Conservation (phyloP, 1,284 basidiomycete species). For the Neonothopanus nambi region DNA sequence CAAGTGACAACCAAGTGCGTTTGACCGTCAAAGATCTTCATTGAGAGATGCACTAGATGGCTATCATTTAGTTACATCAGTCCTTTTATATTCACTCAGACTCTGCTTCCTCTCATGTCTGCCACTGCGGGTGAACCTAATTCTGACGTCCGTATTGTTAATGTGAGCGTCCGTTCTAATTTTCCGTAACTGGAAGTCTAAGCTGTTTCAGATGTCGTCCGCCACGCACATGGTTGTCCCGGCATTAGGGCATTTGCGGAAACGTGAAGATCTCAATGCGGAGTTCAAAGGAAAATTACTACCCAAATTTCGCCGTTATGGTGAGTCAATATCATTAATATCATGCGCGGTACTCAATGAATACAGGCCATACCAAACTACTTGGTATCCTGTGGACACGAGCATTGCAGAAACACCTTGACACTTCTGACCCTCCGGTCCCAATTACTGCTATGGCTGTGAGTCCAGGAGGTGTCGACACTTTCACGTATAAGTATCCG, state of each 20-base stretch:
- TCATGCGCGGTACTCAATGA: background rate
- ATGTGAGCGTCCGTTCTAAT: too few species aligned
- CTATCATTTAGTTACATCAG: conserved; percentile 40
- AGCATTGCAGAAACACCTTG: conserved; percentile 26
- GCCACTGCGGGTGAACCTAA: conserved; percentile 40
- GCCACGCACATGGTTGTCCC: conserved; percentile 5
- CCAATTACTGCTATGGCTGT: conserved; percentile 29
- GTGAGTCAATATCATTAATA: conserved; percentile 7
- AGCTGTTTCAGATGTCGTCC: conserved; percentile 14
- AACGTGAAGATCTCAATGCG: conserved; percentile 17
- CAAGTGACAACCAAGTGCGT: conserved; percentile 43
- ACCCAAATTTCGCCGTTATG: conserved; percentile 15
- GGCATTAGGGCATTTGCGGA: conserved; percentile 9
- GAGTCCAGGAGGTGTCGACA: conserved; percentile 31
- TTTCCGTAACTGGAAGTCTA: too few species aligned
- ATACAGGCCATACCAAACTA: conserved; percentile 24
- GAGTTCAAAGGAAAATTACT: background rate
- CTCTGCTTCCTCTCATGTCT: conserved; percentile 47
- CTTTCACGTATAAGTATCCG: conserved; percentile 22
- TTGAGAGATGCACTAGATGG: background rate
- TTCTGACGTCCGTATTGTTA: conserved; percentile 52
- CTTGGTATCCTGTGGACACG: conserved; percentile 26
- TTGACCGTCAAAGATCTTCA: background rate
- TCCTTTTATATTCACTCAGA: conserved; percentile 45
- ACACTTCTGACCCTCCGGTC: conserved; percentile 9